Percentiles rank a stretch among this genome's conserved stretches.
phyloP scores from a whole-genome alignment of 2,329 filamentous ascomycete genomes.

The Diplodia corticola region DNA sequence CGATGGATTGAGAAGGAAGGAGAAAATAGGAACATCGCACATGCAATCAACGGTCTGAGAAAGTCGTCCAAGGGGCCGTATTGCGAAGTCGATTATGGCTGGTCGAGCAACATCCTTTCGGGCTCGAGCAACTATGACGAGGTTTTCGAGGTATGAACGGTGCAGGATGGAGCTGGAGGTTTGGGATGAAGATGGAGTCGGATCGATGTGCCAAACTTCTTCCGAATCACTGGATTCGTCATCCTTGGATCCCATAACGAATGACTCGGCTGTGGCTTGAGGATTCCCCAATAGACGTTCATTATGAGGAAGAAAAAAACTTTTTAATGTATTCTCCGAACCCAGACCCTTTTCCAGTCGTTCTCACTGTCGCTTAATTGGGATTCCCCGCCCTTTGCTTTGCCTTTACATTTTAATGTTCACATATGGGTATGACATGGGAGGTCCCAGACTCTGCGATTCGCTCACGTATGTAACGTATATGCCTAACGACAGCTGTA shows the following conservation, averaged over 20 bases:
- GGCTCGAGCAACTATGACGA: neutral
- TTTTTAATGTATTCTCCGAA: neutral
- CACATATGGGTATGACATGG: no score
- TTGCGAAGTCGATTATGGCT: slow-evolving; percentile 40
- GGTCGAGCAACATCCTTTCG: slow-evolving; percentile 25
- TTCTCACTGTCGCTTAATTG: neutral
- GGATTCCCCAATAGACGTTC: neutral
- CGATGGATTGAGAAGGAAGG: slow-evolving; percentile 45
- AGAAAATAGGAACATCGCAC: slow-evolving; percentile 34
- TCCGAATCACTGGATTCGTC: neutral
- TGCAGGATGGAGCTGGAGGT: neutral
- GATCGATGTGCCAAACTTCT: neutral
- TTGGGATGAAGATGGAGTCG: neutral
- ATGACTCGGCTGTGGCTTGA: neutral
- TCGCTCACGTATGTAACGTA: no score
- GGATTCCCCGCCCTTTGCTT: no score
- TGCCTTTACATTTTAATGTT: no score
- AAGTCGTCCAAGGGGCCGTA: slow-evolving; percentile 31
- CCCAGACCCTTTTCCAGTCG: neutral
- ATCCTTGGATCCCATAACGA: neutral
- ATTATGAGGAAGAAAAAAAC: neutral
- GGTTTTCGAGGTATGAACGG: neutral
- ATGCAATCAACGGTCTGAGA: slow-evolving; percentile 35
- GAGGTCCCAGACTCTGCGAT: no score
- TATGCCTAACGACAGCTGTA: no score